Base-by-base conservation (phyloP, 129 eudicot species). In the Pseudognaphalium luteoalbum region DNA sequence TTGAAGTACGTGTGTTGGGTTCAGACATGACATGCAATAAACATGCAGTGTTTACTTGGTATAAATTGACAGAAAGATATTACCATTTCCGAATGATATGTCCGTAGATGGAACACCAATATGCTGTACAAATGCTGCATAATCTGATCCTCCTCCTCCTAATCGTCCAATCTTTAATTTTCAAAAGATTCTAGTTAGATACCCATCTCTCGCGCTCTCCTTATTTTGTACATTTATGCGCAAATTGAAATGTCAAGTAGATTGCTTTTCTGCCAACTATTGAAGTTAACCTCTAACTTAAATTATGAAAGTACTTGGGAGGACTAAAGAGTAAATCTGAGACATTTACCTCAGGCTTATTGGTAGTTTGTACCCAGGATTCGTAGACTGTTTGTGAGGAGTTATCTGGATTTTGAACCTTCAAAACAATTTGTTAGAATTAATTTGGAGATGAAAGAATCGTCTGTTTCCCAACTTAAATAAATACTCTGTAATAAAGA, bases 331-430 rank as follows among this genome's bases (percentile, higher is more conserved):
- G 81, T 41, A 32, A 66, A 28, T 73, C 9, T 68, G 14, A 42
- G 74, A 74, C 69, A 66, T 78, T 81, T 70, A 89, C 97, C 83
- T 30, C 47, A 9, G 91, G 82, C 68, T 76, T 28, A 32, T 80
- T 66, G 50, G 73, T 82, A 52, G 81, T 76, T 76, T 84, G 76
- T 76, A 76, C 76, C 97, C 93, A 89, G 6, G 96, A 86, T 51
- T 92, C 88, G 6, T 89, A 89, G 54, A 92, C 75, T 14, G 97
- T 82, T 70, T 89, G 93, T 44, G 97, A 86, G 56, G 96, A 78
- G 89, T 92, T 92, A 77, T 89, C 97, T 16, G 97, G 97, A 77
- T 92, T 93, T 84, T 79, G 73, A 80, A 92, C 91, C 96, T 92
- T 81, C 78, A 87, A 59, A 83, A 66, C 4, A 21, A 65, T 9